Conservation (phyloP, 1,284 basidiomycete genomes). For the Cryptococcus sp. region DNA sequence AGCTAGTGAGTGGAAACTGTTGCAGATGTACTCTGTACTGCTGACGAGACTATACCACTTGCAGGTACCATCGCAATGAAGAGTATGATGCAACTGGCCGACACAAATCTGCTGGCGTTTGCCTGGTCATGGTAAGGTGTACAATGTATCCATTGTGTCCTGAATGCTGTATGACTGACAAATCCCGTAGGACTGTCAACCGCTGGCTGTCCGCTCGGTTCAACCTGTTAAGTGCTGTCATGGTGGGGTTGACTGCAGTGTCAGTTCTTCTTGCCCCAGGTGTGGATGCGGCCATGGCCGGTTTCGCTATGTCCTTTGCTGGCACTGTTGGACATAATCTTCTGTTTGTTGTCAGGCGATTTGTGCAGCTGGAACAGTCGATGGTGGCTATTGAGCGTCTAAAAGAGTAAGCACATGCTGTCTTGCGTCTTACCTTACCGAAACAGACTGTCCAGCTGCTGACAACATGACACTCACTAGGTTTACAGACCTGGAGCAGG, state of each 20-base stretch:
- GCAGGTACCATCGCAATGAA: conserved; percentile 70
- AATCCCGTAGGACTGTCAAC: conserved; percentile 36
- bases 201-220: conserved; percentile 59
- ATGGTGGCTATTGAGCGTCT: conserved; percentile 93
- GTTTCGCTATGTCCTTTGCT: conserved; percentile 77
- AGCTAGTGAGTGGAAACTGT: conserved; percentile 20
- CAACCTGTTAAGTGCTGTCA: conserved; percentile 69
- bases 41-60: neutral
- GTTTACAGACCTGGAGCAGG: conserved; percentile 73
- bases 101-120: conserved; percentile 73
- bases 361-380: conserved; percentile 82
- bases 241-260: conserved; percentile 68
- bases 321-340: conserved; percentile 70
- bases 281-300: conserved; percentile 73
- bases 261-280: conserved; percentile 65
- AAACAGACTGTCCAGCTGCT: neutral
- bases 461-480: conserved; percentile 4
- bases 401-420: conserved; percentile 34
- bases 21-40: neutral
- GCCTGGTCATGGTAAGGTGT: conserved; percentile 81
- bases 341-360: conserved; percentile 59
- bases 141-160: neutral
- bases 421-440: no score
- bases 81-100: conserved; percentile 78
- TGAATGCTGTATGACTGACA: neutral